Evolutionary conservation across 208 protist genomes (phyloP).

Genomic region (Angomonas desouzai): DNA sequence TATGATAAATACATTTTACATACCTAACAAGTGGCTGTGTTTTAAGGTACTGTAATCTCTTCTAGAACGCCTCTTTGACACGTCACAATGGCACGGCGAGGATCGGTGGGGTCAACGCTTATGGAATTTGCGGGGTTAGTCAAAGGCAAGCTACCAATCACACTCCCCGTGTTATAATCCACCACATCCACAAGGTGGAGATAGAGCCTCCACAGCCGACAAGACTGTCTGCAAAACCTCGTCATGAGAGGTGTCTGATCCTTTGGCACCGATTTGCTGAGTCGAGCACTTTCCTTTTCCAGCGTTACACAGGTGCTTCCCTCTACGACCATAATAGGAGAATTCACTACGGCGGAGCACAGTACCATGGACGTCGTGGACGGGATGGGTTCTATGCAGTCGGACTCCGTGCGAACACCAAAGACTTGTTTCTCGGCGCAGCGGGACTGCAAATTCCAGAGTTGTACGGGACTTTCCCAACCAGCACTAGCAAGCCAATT

Average conservation of each 20-base stretch:
- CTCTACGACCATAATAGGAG: conserved; percentile 76
- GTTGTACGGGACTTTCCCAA: conserved; percentile 85
- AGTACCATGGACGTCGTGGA: conserved; percentile 48
- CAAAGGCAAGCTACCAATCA: background rate
- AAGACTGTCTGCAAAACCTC: conserved; percentile 29
- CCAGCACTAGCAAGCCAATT: conserved; percentile 60
- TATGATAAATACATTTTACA: background rate
- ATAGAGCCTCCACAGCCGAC: conserved; percentile 28
- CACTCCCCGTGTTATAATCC: background rate
- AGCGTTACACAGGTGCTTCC: conserved; percentile 26
- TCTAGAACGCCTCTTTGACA: background rate
- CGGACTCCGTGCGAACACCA: conserved; percentile 49
- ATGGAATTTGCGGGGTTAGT: background rate
- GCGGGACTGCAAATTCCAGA: conserved; percentile 77
- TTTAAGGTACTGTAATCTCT: background rate
- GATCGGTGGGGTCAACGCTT: background rate
- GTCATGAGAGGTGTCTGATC: conserved; percentile 26
- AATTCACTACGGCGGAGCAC: conserved; percentile 28
- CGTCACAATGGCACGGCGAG: background rate
- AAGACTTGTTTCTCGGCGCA: conserved; percentile 52
- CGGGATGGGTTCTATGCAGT: conserved; percentile 67
- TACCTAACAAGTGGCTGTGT: too few relatives aligned
- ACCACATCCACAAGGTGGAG: background rate
- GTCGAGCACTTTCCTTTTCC: conserved; percentile 18
- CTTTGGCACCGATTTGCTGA: background rate